These are phyloP conservation scores for Hypoxylon sp. DNA, from an alignment of 2,329 filamentous ascomycete genomes.

Conservation along the genomic window DNA sequence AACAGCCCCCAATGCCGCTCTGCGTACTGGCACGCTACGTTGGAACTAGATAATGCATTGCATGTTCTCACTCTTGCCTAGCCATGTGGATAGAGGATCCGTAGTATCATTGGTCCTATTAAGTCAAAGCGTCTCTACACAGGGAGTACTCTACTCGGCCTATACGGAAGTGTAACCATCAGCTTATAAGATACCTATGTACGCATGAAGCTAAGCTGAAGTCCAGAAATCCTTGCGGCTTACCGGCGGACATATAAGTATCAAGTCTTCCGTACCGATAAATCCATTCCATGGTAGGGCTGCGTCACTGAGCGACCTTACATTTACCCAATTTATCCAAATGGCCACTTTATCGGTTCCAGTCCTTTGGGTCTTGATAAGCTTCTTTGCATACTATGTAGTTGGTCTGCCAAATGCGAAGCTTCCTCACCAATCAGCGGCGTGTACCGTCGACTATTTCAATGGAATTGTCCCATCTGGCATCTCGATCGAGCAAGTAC, in stretches of 20 bases:
- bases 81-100: slow-evolving; percentile 9
- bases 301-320: not conserved
- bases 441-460: slow-evolving; percentile 44
- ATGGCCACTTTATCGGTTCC: slow-evolving; percentile 26
- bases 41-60: slow-evolving; percentile 1
- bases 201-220: slow-evolving; percentile 1
- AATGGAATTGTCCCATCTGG: slow-evolving; percentile 39
- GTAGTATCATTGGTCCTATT: slow-evolving; percentile 3
- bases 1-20: not conserved
- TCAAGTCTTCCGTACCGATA: slow-evolving; percentile 8
- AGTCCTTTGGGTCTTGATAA: slow-evolving; percentile 27
- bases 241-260: slow-evolving; percentile 19
- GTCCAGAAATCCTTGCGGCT: not conserved
- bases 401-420: slow-evolving; percentile 22
- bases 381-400: slow-evolving; percentile 24
- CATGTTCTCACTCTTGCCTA: slow-evolving; percentile 2
- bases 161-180: slow-evolving; percentile 13
- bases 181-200: slow-evolving; percentile 17
- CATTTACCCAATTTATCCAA: slow-evolving; percentile 37
- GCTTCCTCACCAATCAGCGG: slow-evolving; percentile 35
- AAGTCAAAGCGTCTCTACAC: not conserved
- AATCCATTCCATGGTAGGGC: slow-evolving; percentile 11
- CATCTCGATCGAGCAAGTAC: slow-evolving; percentile 38
- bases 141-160: not conserved
- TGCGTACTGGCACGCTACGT: not conserved